Base-by-base conservation (phyloP, 768 basidiomycete genomes). In the Trametes cubensis region DNA sequence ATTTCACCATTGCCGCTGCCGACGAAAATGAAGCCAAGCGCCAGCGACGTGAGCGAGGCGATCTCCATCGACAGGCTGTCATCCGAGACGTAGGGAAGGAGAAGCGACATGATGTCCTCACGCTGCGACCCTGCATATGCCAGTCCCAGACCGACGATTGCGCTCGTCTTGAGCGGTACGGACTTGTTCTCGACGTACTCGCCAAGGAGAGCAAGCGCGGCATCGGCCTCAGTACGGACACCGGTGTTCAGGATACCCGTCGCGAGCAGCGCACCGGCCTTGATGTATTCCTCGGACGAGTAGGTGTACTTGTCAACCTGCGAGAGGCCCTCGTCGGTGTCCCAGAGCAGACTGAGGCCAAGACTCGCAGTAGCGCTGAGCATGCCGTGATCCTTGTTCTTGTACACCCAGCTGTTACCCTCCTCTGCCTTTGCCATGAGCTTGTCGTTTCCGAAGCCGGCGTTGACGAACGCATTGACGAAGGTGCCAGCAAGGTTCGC, bases 341-440 rank as follows among this genome's bases (percentile, higher is more conserved):
- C 95, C 97, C 97, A 99, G 1, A 99, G 79, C 64, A 98, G 79
- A 76, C 90, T 90, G 45, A 98, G 80, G 20, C 97, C 97, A 56
- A 99, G 81, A 58, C 93, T 95, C 4, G 97, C 97, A 26, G 95
- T 88, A 23, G 97, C 97, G 62, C 91, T 93, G 83, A 96, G 88
- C 94, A 98, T 98, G 55, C 95, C 97, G 65, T 97, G 94, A 55
- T 98, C 96, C 78, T 98, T 98, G 81, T 98, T 98, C 83, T 98
- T 98, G 82, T 98, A 99, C 60, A 99, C 94, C 95, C 95, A 99
- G 69, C 94, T 95, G 75, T 86, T 92, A 15, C 97, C 96, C 70
- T 97, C 95, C 61, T 94, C 92, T 1, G 95, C 96, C 71, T 89
- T 90, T 6, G 95, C 94, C 93, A 99, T 96, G 56, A 99, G 83